A percentile compares a stretch with the other conserved stretches of the same genome.
Conservation (phyloP, 1,139 yeast genomes). For the Kurtzmaniella quercitrusa region DNA sequence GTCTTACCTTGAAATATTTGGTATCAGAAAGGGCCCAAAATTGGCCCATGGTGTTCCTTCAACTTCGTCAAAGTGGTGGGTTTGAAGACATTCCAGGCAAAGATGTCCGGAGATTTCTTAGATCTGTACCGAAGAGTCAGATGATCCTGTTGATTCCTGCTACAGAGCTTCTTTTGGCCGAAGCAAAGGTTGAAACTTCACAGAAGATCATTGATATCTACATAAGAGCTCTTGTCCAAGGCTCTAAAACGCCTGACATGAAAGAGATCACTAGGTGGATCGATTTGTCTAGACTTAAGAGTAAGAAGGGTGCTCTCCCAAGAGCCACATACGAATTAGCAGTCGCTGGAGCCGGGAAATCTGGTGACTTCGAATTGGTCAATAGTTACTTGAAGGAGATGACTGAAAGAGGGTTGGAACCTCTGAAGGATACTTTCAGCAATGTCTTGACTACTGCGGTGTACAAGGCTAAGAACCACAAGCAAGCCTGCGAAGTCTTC, state of each 20-base stretch:
- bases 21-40: conserved; percentile 43
- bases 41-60: conserved; percentile 53
- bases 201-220: conserved; percentile 38
- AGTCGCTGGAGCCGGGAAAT: conserved; percentile 40
- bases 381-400: conserved; percentile 43
- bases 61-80: conserved; percentile 38
- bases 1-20: conserved; percentile 44
- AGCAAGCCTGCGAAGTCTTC: conserved; percentile 69
- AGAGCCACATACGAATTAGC: conserved; percentile 30
- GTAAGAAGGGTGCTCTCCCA: conserved; percentile 17
- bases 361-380: conserved; percentile 23
- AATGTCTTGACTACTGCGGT: conserved; percentile 66
- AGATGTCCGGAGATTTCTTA: conserved; percentile 40
- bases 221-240: conserved; percentile 37
- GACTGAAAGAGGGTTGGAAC: conserved; percentile 45
- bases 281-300: conserved; percentile 12
- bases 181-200: conserved; percentile 30
- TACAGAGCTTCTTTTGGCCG: conserved; percentile 28
- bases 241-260: conserved; percentile 7
- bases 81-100: conserved; percentile 29
- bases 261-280: conserved; percentile 22
- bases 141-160: conserved; percentile 28
- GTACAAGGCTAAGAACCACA: conserved; percentile 45
- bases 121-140: conserved; percentile 39
- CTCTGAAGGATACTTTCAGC: conserved; percentile 57